These are phyloP conservation scores for Stylonectria norvegica DNA, from an alignment of 2,329 filamentous ascomycete species.

Conservation along the genomic window DNA sequence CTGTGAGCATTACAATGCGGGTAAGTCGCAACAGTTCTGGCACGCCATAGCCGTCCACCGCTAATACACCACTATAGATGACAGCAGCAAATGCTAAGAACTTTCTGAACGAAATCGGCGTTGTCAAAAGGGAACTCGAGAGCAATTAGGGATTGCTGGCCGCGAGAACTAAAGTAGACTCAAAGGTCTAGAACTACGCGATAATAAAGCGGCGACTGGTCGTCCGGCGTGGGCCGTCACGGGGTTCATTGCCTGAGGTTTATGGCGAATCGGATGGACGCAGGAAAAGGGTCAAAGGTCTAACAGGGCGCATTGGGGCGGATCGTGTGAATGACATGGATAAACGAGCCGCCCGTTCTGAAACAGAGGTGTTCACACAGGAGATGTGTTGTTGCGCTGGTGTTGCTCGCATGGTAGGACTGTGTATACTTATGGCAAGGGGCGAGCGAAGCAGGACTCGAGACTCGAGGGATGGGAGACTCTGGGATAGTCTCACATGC, in stretches of 20 bases:
- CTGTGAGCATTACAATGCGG: constrained; percentile 59
- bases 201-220: constrained; percentile 8
- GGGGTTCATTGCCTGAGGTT: background rate
- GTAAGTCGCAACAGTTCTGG: constrained; percentile 46
- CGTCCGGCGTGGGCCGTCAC: constrained; percentile 4
- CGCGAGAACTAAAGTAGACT: constrained; percentile 2
- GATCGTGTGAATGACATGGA: constrained; percentile 14
- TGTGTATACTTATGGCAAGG: constrained; percentile 18
- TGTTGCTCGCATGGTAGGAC: constrained; percentile 19
- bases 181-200: constrained; percentile 8
- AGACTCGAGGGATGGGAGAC: constrained; percentile 4
- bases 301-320: background rate
- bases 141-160: constrained; percentile 31
- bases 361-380: constrained; percentile 18
- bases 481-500: constrained; percentile 1
- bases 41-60: too few relatives aligned
- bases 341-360: constrained; percentile 16
- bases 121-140: constrained; percentile 50
- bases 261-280: background rate
- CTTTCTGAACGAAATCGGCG: constrained; percentile 48
- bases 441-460: constrained; percentile 11
- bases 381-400: constrained; percentile 7
- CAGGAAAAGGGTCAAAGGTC: background rate
- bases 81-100: constrained; percentile 50
- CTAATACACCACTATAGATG: constrained; percentile 43